A percentile compares a stretch with the other conserved stretches of the same genome.
Conservation (phyloP, 1,284 basidiomycete genomes). For the Coniophora puteana region DNA sequence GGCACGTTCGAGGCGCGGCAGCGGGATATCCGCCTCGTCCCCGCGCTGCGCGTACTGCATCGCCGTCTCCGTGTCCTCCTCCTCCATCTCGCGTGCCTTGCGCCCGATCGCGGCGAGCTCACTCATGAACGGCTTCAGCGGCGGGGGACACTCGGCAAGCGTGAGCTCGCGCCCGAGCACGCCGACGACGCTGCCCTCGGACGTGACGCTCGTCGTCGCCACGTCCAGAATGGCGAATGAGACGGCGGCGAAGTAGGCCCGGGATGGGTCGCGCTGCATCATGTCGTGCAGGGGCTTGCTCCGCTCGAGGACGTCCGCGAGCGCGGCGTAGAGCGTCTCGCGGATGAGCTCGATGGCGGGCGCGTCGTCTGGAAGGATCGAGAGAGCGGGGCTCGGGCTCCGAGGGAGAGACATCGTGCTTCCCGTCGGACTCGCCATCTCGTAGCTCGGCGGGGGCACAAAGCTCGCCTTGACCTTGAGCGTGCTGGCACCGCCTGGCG, state of each 20-base stretch:
- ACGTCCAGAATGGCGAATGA: conserved; percentile 71
- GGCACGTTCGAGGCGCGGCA: conserved; percentile 61
- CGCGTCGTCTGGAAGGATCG: conserved; percentile 47
- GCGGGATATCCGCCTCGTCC: conserved; percentile 35
- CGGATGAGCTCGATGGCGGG: conserved; percentile 74
- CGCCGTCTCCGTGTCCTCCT: conserved; percentile 52
- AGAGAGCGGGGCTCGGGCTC: conserved; percentile 43
- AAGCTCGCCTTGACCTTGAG: conserved; percentile 55
- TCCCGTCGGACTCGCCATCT: conserved; percentile 28
- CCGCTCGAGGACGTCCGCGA: conserved; percentile 62
- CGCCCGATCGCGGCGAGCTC: conserved; percentile 60
- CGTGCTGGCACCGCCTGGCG: conserved; percentile 21
- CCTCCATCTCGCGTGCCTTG: conserved; percentile 45
- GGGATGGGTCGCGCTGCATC: conserved; percentile 56
- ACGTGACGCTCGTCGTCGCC: conserved; percentile 42
- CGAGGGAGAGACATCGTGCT: conserved; percentile 18
- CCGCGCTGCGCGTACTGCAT: conserved; percentile 45
- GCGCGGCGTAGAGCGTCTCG: conserved; percentile 76
- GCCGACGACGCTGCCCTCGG: conserved; percentile 51
- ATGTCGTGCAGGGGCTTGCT: conserved; percentile 45
- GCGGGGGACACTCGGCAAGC: conserved; percentile 51
- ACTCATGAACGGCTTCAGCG: conserved; percentile 62
- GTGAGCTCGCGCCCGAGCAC: conserved; percentile 52
- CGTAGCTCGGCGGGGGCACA: conserved; percentile 69
- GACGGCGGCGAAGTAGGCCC: conserved; percentile 76